Base-by-base conservation (phyloP, 1,284 basidiomycete genomes). In the Ceraceosorus guamensis region DNA sequence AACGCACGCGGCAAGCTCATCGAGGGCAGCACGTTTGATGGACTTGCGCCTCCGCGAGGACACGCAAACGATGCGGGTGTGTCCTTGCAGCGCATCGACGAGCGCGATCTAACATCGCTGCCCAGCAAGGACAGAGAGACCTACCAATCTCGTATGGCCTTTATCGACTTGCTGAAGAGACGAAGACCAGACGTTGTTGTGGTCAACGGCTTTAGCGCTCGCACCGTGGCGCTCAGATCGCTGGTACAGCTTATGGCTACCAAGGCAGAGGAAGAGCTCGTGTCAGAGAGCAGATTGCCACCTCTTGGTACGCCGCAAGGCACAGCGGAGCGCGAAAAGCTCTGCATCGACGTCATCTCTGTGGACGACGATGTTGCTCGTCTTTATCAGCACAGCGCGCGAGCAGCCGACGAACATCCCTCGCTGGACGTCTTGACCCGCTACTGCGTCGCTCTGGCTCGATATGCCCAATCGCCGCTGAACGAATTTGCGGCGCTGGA, bases 401-500 rank as follows among this genome's bases (percentile, higher is more conserved):
- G 92, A 45, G 91, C 90, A 0, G 81, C 82, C 39, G 85, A 85
- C 56, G 95, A 99, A 78, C 92, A 91, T 75, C 85, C 86, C 45
- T 82, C 87, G 1, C 79, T 96, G 46, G 85, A 86, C 1, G 79
- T 84, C 14, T 85, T 87, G 50, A 87, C 86, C n/a, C 88, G 89
- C 75, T 99, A 97, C 75, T 97, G 93, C 67, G 82, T 98, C 48
- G 96, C 89, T 50, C 79, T 99, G 63, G 92, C 92, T 44, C 85
- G 95, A 55, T 98, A 95, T 75, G 82, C 84, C 8, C 95, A 98
- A 77, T 93, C 86, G 70, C 95, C 95, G 1, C 79, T 99, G 67
- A 71, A 71, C 51, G 72, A 76, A 52, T 76, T 73, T 54, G 71
- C 71, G 0, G 66, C 71, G 13, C 65, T 75, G 2, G 14, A 16